Percentiles rank a stretch among this genome's conserved stretches.
Evolutionary conservation across 345 rosid species (phyloP).

Genomic region (Gossypium mustelinum): DNA sequence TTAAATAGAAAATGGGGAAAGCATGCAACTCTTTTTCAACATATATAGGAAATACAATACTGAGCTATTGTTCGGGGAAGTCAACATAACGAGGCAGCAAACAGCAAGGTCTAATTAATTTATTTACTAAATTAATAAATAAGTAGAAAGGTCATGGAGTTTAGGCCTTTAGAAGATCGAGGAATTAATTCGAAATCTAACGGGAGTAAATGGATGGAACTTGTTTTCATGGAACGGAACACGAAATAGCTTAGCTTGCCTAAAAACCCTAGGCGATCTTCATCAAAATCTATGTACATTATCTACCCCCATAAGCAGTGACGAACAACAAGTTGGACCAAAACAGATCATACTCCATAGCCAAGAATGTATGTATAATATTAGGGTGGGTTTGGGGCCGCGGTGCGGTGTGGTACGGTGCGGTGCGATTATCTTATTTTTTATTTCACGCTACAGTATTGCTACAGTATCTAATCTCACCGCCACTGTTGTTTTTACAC

Average conservation of each 20-base stretch:
- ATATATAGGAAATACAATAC: not conserved
- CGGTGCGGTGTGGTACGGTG: no score
- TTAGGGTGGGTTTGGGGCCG: not conserved
- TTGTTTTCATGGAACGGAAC: not conserved
- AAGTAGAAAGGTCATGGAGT: not conserved
- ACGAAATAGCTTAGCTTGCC: slow-evolving; percentile 1
- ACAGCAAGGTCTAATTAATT: not conserved
- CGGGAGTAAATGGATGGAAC: slow-evolving; percentile 5
- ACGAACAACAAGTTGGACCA: slow-evolving; percentile 22
- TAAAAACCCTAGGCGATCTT: slow-evolving; percentile 26
- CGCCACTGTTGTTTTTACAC: no score
- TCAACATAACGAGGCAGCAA: slow-evolving; percentile 5
- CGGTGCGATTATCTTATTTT: no score
- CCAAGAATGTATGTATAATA: slow-evolving; percentile 12
- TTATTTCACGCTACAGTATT: no score
- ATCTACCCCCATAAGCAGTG: slow-evolving; percentile 17
- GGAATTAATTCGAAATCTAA: slow-evolving; percentile 30
- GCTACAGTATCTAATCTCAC: no score
- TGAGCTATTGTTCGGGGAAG: not conserved
- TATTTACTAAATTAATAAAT: not conserved
- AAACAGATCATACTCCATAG: slow-evolving; percentile 2
- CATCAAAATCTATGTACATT: slow-evolving; percentile 25
- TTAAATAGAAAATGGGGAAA: not conserved
- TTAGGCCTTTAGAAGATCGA: not conserved
- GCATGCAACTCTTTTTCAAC: not conserved